Conservation (phyloP, 345 rosid genomes). For the Citrus inodora region DNA sequence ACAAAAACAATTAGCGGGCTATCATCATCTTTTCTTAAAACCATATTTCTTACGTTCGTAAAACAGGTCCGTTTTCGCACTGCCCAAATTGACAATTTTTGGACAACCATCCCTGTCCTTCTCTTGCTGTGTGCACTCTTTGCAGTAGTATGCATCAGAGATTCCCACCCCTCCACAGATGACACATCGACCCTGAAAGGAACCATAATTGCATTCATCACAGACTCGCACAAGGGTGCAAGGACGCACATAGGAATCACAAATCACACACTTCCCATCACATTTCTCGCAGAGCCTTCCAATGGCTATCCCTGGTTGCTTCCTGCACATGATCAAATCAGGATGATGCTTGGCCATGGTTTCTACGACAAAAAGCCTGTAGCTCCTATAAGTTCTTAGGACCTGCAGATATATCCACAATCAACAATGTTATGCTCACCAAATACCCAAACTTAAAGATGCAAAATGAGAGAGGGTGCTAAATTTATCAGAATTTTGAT, state of each 20-base stretch:
- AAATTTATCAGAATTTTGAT: background rate
- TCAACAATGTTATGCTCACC: background rate
- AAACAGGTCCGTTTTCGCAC: constrained; percentile 44
- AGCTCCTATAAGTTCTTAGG: constrained; percentile 1
- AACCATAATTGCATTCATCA: constrained; percentile 48
- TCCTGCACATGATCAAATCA: constrained; percentile 48
- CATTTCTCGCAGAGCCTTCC: constrained; percentile 45
- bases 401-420: constrained; percentile 3
- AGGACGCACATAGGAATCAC: constrained; percentile 46
- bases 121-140: constrained; percentile 48
- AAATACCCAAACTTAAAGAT: background rate
- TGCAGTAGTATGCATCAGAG: constrained; percentile 53
- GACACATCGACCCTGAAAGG: constrained; percentile 47
- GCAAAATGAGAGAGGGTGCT: too few species aligned
- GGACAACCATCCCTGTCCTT: constrained; percentile 51
- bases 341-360: constrained; percentile 53
- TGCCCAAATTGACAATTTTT: constrained; percentile 38
- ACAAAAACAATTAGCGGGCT: background rate
- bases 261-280: constrained; percentile 46
- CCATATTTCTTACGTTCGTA: constrained; percentile 45
- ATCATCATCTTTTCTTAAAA: constrained; percentile 38
- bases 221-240: constrained; percentile 46
- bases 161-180: constrained; percentile 49
- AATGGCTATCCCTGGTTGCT: constrained; percentile 48
- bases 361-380: background rate